phyloP scores from a whole-genome alignment of 345 rosid genomes.

The Acer negundo region DNA sequence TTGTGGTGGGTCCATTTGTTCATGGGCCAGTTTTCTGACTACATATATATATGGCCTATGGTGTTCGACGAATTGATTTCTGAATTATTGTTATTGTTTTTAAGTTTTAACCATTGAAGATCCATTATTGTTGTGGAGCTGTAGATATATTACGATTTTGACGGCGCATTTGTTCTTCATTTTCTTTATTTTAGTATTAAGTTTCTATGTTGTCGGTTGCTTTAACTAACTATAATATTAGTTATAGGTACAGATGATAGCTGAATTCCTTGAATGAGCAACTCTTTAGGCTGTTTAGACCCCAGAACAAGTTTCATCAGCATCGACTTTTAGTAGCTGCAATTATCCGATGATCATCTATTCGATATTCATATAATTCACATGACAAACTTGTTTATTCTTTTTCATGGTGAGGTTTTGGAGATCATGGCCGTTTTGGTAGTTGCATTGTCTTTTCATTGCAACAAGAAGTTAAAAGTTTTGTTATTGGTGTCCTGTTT shows the following conservation, averaged over 20 bases:
- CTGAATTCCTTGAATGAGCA: conserved; percentile 13
- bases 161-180: conserved; percentile 25
- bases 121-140: conserved; percentile 20
- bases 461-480: conserved; percentile 19
- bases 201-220: conserved; percentile 40
- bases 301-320: background rate
- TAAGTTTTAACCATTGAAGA: background rate
- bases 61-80: conserved; percentile 4
- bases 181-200: conserved; percentile 2
- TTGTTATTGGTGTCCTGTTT: conserved; percentile 5
- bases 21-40: background rate
- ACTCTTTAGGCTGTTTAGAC: background rate
- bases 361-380: background rate
- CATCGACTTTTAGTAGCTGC: conserved; percentile 5
- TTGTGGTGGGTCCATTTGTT: background rate
- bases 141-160: conserved; percentile 25
- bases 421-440: conserved; percentile 42
- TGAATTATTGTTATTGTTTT: background rate
- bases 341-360: too few species aligned
- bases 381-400: conserved; percentile 1
- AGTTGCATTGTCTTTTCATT: conserved; percentile 50
- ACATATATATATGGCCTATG: background rate
- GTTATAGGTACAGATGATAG: conserved; percentile 12
- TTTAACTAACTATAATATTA: conserved; percentile 1
- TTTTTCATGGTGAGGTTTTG: conserved; percentile 12